Percentiles rank a stretch among this genome's conserved stretches.
Conservation (phyloP, 2,329 filamentous ascomycete species). For the Fusarium nematophilum region DNA sequence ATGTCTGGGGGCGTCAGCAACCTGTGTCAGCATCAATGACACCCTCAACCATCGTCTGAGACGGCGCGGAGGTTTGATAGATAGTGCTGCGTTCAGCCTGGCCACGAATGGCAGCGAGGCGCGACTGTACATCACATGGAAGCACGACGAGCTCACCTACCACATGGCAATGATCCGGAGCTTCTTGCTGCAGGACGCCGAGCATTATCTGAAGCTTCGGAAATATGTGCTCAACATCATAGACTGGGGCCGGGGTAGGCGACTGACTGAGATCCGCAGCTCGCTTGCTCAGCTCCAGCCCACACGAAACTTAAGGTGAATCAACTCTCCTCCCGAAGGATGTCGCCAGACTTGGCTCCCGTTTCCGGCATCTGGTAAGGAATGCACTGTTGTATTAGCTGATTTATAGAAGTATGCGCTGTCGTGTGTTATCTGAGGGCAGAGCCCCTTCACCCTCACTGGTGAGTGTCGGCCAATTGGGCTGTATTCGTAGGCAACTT, state of each 20-base stretch:
- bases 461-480: too few species aligned
- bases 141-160: slow-evolving; percentile 46
- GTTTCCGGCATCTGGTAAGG: too few species aligned
- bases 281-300: too few species aligned
- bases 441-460: too few species aligned
- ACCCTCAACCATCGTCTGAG: slow-evolving; percentile 42
- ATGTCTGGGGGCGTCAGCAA: slow-evolving; percentile 47
- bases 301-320: too few species aligned
- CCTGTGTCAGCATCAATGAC: slow-evolving; percentile 49
- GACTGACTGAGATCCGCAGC: slow-evolving; percentile 43
- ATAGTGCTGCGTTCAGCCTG: neutral
- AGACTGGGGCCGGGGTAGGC: slow-evolving; percentile 48
- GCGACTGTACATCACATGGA: slow-evolving; percentile 51
- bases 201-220: slow-evolving; percentile 46
- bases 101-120: slow-evolving; percentile 41
- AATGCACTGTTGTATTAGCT: too few species aligned
- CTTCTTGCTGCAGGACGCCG: slow-evolving; percentile 46
- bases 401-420: too few species aligned
- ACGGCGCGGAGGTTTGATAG: slow-evolving; percentile 43
- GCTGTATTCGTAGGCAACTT: too few species aligned
- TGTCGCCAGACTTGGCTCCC: too few species aligned
- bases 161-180: slow-evolving; percentile 42
- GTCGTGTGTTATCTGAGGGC: too few species aligned
- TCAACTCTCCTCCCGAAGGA: too few species aligned
- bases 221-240: slow-evolving; percentile 50